Evolutionary conservation across 2,329 filamentous ascomycete genomes (phyloP).

Genomic region (Alternaria viburni): DNA sequence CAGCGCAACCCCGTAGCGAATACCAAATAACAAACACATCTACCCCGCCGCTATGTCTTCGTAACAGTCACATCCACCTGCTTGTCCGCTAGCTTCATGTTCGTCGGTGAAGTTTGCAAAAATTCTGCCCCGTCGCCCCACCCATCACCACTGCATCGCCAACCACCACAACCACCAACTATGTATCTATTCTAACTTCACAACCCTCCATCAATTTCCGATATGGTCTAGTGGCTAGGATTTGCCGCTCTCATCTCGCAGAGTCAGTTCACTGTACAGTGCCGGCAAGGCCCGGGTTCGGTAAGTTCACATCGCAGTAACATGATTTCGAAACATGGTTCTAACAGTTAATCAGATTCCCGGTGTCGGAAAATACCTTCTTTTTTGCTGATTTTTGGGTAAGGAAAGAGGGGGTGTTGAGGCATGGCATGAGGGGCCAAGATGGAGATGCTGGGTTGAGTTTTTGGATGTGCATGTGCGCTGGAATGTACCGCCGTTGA

Average conservation of each 20-base stretch:
- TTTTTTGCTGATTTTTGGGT: constrained; percentile 2
- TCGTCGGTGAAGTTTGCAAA: too few relatives aligned
- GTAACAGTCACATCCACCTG: too few relatives aligned
- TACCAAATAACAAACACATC: too few relatives aligned
- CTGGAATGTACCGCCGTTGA: neutral
- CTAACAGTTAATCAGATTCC: constrained; percentile 12
- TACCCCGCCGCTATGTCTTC: too few relatives aligned
- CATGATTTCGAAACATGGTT: neutral
- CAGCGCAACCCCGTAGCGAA: too few relatives aligned
- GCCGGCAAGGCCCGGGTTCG: constrained; percentile 24
- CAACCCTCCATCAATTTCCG: constrained; percentile 9
- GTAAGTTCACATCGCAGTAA: neutral
- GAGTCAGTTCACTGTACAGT: constrained; percentile 12
- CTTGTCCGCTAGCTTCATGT: too few relatives aligned
- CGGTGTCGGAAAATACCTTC: constrained; percentile 18
- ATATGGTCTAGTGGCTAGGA: constrained; percentile 25
- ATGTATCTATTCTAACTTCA: neutral
- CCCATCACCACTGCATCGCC: too few relatives aligned
- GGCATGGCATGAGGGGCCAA: neutral
- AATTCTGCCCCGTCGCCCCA: too few relatives aligned
- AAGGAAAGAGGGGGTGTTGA: neutral
- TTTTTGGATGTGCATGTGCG: neutral
- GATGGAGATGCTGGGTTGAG: neutral
- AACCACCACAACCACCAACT: neutral
- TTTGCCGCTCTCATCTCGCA: constrained; percentile 21